phyloP scores from a whole-genome alignment of 192 early-diverging fungal species.

The Umbelopsis isabellina region DNA sequence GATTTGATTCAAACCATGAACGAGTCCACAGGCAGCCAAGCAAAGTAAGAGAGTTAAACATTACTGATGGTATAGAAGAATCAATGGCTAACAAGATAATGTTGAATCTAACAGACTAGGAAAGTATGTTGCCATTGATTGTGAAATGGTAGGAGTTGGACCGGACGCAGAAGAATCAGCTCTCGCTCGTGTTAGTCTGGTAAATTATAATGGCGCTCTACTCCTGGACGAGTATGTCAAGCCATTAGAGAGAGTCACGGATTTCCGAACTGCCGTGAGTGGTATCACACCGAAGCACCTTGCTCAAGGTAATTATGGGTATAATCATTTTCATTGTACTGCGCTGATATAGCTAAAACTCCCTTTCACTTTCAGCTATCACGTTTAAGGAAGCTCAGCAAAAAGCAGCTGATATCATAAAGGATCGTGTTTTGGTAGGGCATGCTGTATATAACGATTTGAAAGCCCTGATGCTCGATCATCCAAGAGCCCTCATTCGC shows the following conservation, averaged over 20 bases:
- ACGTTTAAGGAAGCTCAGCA: conserved; percentile 82
- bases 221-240: conserved; percentile 86
- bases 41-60: conserved; percentile 26
- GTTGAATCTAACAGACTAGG: conserved; percentile 55
- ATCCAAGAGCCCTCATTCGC: conserved; percentile 77
- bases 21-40: conserved; percentile 22
- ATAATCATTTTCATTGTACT: not conserved
- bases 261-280: conserved; percentile 91
- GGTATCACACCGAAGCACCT: conserved; percentile 87
- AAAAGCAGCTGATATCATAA: conserved; percentile 78
- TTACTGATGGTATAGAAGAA: too few species aligned
- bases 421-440: conserved; percentile 87
- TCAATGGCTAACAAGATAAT: too few species aligned
- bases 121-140: conserved; percentile 95
- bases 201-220: conserved; percentile 91
- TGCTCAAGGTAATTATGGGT: conserved; percentile 41
- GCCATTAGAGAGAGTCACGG: conserved; percentile 83
- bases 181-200: conserved; percentile 88
- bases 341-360: not conserved
- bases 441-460: conserved; percentile 94
- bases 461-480: conserved; percentile 73
- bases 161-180: conserved; percentile 80
- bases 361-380: conserved; percentile 40
- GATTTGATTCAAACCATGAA: conserved; percentile 38
- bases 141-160: conserved; percentile 99